phyloP scores from a whole-genome alignment of 495 filamentous ascomycete species.

The Neurospora sublineolata region DNA sequence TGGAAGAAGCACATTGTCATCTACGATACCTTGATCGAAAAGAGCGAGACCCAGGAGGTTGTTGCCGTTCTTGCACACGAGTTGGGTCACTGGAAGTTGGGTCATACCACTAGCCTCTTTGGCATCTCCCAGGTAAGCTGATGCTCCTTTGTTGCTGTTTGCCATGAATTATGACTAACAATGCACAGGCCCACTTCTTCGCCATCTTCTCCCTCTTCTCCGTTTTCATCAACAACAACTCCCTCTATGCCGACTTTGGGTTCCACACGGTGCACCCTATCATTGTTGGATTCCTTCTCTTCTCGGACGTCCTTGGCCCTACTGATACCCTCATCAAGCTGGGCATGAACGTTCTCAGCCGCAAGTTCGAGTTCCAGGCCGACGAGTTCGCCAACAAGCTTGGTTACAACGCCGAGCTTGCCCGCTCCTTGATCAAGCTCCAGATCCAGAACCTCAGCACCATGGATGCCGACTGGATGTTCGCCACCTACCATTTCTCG shows the following conservation, averaged over 20 bases:
- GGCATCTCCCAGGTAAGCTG: slow-evolving; percentile 70
- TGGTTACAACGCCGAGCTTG: slow-evolving; percentile 78
- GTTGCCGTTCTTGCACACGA: slow-evolving; percentile 92
- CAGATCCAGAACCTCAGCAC: slow-evolving; percentile 96
- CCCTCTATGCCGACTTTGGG: slow-evolving; percentile 81
- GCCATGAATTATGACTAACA: slow-evolving; percentile 16
- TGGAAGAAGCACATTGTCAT: slow-evolving; percentile 99
- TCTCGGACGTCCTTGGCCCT: slow-evolving; percentile 84
- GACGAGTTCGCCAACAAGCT: slow-evolving; percentile 78
- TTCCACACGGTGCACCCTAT: slow-evolving; percentile 79
- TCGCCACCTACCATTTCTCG: slow-evolving; percentile 94
- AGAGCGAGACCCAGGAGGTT: slow-evolving; percentile 81
- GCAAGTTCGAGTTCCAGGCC: slow-evolving; percentile 90
- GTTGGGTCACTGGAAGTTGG: slow-evolving; percentile 90
- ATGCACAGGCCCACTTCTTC: slow-evolving; percentile 59
- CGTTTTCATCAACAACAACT: slow-evolving; percentile 90
- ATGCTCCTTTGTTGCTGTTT: not conserved
- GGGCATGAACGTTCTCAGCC: slow-evolving; percentile 88
- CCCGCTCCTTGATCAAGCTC: slow-evolving; percentile 82
- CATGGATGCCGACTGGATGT: slow-evolving; percentile 98
- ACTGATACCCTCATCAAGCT: slow-evolving; percentile 89
- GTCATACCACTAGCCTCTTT: slow-evolving; percentile 88
- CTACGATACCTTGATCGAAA: slow-evolving; percentile 93
- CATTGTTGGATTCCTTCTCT: slow-evolving; percentile 91
- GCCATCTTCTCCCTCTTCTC: slow-evolving; percentile 95